Evolutionary conservation across 768 basidiomycete species (phyloP).

Genomic region (Russula foetens): DNA sequence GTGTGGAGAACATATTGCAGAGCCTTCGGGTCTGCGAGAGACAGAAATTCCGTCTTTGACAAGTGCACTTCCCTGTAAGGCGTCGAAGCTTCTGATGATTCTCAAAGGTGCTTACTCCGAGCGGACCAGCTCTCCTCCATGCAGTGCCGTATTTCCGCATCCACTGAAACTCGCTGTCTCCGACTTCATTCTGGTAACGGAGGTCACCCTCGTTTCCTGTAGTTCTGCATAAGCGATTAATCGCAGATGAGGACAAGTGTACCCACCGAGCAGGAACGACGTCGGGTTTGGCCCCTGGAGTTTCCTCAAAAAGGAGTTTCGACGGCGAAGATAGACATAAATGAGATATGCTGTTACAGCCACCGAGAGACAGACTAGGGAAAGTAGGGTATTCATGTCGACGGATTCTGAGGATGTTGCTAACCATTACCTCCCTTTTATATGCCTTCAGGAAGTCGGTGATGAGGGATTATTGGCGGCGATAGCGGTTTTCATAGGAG

Average conservation of each 20-base stretch:
- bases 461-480: neutral
- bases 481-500: conserved; percentile 2
- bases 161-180: conserved; percentile 24
- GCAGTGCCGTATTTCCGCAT: conserved; percentile 24
- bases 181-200: conserved; percentile 23
- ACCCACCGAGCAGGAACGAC: conserved; percentile 7
- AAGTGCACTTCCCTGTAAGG: conserved; percentile 8
- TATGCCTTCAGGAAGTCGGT: neutral
- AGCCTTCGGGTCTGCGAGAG: conserved; percentile 18
- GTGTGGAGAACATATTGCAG: conserved; percentile 27
- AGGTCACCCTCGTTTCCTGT: conserved; percentile 24
- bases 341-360: neutral
- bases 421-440: neutral
- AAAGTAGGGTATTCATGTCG: conserved; percentile 5
- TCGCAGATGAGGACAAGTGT: neutral
- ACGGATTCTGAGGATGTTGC: neutral
- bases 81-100: neutral
- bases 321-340: conserved; percentile 6
- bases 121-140: conserved; percentile 15
- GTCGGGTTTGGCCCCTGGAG: conserved; percentile 10
- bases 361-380: neutral
- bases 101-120: conserved; percentile 19
- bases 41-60: neutral
- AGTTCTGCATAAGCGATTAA: neutral
- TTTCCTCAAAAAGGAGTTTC: conserved; percentile 10